Evolutionary conservation across 2,329 filamentous ascomycete genomes (phyloP), one percentile per base, ranked within the genome.

Genomic region (Leptographium galeiforme): DNA sequence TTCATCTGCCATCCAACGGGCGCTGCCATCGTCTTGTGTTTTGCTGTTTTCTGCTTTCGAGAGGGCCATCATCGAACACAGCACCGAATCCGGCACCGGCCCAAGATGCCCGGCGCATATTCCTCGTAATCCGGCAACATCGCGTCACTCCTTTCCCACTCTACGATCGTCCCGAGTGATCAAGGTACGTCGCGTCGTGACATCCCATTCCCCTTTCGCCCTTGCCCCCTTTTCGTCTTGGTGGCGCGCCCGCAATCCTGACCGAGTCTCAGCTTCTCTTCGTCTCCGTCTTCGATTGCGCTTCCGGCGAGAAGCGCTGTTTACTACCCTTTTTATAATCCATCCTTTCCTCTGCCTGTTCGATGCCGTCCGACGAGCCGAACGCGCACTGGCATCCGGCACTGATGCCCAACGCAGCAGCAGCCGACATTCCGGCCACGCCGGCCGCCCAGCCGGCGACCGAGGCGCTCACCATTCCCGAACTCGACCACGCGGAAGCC

Each of bases 331-430:
- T 32, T 50, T 45, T 18, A 30, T 32, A 36, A 19, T 43, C 47
- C 5, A n/a, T 43, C 14, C 7, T 41, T 50, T 52, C 45, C 51
- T 16, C 40, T 38, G 14, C 36, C 40, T 30, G 36, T 56, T 58
- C 58, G 55, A 75, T 77, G 73, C 59, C 69, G 53, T 69, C 69
- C 53, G 67, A 71, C 63, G 66, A 67, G 57, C 63, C 68, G 46
- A 67, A 63, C 60, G 66, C 70, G 57, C 68, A 72, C 55, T 77
- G 74, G 74, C 68, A 78, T 66, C 74, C 74, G 54, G 74, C 75
- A 48, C 66, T 72, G 62, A 74, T 73, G 72, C 74, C 75, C 56
- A 68, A 76, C 61, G 63, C 50, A 8, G 50, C 50, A 8, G 50
- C 36, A 13, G 44, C 36, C 18, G 40, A 36, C 11, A n/a, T 19